These are phyloP conservation scores for Vigna unguiculata DNA, from an alignment of 306 rosid genomes.

Conservation along the genomic window DNA sequence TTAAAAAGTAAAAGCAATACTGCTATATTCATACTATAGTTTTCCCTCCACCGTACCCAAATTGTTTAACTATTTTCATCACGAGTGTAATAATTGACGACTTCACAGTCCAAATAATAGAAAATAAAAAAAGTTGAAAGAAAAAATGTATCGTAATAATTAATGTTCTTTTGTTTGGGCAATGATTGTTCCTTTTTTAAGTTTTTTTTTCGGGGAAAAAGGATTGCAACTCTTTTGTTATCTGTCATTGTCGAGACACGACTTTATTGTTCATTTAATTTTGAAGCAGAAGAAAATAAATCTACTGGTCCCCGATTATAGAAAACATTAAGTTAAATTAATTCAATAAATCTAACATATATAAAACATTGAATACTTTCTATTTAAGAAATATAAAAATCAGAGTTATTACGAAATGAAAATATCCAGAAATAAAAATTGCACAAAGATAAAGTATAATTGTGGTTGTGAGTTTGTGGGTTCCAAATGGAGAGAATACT, in stretches of 20 bases:
- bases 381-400: no score
- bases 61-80: not conserved
- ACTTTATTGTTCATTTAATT: constrained; percentile 18
- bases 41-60: not conserved
- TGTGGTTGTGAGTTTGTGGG: constrained; percentile 21
- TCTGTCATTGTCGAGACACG: constrained; percentile 25
- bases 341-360: not conserved
- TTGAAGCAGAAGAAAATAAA: constrained; percentile 13
- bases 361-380: no score
- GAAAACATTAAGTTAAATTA: not conserved
- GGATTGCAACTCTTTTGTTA: not conserved
- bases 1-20: no score
- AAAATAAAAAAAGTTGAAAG: not conserved
- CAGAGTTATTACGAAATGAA: no score
- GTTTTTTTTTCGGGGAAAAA: not conserved
- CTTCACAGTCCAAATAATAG: not conserved
- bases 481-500: constrained; percentile 18
- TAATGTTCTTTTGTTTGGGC: constrained; percentile 11
- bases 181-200: not conserved
- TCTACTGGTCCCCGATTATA: constrained; percentile 9
- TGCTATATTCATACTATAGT: not conserved
- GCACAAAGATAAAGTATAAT: not conserved
- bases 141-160: not conserved
- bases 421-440: not conserved
- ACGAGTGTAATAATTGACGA: constrained; percentile 6